Base-by-base conservation (phyloP, 768 basidiomycete genomes). In the Tephrocybe sp. region DNA sequence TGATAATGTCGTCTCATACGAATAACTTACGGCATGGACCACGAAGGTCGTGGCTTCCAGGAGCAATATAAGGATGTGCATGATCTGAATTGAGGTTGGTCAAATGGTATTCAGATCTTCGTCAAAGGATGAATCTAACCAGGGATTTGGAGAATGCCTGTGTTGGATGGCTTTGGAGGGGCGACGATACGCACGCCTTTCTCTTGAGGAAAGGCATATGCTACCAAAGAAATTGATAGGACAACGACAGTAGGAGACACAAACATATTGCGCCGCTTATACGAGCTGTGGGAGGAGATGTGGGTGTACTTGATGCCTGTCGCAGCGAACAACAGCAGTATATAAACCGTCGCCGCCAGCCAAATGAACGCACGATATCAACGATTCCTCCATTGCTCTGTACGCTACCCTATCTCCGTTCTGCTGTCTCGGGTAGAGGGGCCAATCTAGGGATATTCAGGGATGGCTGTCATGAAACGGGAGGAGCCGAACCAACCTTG, bases 21-120 rank as follows among this genome's bases (percentile, higher is more conserved):
- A 21, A 21, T 21, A 21, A 26, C 56, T 48, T 17, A 57, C 56
- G 56, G 26, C 53, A 57, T 44, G 56, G 56, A 33, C 56, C 56
- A 38, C 53, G 56, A 23, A 51, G 45, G 23, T 54, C 56, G 1
- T 50, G 20, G 20, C 6, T 30, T 7, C 38, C 32, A 25, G 56
- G 56, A 8, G 49, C 18, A 28, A 54, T 17, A 17, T 37, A 57
- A 20, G 52, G 56, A 32, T 57, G 52, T 15, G 39, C 45, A 28
- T n/a, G 42, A 15, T 57, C 56, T 57, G 24, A n/a, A 21, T 6
- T 18, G 18, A 39, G n/a, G 15, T 26, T 25, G 3, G 17, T 25
- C 18, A 36, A 47, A 11, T 32, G 17, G 8, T 24, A 15, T 36
- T 5, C 34, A 20, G 40, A 20, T 18, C 11, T 30, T 11, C 28